These are phyloP conservation scores for Boechera stricta DNA, from an alignment of 345 rosid species.

Conservation along the genomic window DNA sequence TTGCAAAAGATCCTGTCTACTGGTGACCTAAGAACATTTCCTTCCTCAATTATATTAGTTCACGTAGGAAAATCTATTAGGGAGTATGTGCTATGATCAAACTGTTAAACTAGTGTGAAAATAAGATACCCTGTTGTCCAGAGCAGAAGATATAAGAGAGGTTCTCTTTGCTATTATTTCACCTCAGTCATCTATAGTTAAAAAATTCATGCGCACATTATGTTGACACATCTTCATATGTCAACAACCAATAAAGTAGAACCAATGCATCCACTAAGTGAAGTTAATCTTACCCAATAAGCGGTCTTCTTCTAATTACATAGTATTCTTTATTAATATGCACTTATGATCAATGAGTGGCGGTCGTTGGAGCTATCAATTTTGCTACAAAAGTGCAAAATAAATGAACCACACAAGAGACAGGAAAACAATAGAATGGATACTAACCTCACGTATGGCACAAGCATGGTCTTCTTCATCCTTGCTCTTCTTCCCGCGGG, in stretches of 20 bases:
- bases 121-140: not conserved
- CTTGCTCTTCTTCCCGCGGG: conserved; percentile 98
- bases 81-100: conserved; percentile 12
- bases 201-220: not conserved
- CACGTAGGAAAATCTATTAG: conserved; percentile 4
- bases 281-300: conserved; percentile 5
- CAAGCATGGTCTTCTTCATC: conserved; percentile 99
- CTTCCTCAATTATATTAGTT: conserved; percentile 14
- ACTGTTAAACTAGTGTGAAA: conserved; percentile 15
- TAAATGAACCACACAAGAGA: conserved; percentile 18
- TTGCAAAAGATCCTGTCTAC: not conserved
- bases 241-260: conserved; percentile 25
- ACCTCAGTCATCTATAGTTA: conserved; percentile 20
- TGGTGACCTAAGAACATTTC: conserved; percentile 27
- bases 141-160: conserved; percentile 2
- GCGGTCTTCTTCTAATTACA: not conserved
- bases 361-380: conserved; percentile 17
- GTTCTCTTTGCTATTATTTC: not conserved
- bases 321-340: not conserved
- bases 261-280: conserved; percentile 4
- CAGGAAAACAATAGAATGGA: not conserved
- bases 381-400: conserved; percentile 2
- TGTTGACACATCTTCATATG: conserved; percentile 10
- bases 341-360: not conserved
- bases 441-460: conserved; percentile 88